A percentile compares a stretch with the other conserved stretches of the same genome.
These are phyloP conservation scores for Trichoderma hamatum DNA, from an alignment of 2,329 filamentous ascomycete genomes.

Conservation along the genomic window DNA sequence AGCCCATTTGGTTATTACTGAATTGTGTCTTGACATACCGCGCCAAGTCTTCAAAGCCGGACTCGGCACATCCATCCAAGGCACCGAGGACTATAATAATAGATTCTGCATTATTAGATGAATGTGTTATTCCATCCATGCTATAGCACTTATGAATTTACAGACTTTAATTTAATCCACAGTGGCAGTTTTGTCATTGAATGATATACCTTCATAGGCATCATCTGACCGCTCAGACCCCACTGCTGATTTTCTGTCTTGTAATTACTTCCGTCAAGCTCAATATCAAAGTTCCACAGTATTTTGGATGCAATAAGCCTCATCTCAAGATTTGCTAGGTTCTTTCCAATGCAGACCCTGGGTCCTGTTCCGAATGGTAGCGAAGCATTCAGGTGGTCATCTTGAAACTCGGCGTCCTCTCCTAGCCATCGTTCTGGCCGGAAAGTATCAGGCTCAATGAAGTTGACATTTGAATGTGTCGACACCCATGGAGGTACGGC, in stretches of 20 bases:
- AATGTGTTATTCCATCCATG: too few species aligned
- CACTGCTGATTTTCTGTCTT: too few species aligned
- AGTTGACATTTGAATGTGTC: too few species aligned
- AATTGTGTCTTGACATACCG: constrained; percentile 21
- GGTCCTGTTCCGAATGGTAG: constrained; percentile 46
- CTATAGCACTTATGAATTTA: too few species aligned
- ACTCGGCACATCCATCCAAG: constrained; percentile 36
- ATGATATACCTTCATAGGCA: too few species aligned
- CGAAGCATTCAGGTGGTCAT: constrained; percentile 44
- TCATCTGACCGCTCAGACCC: too few species aligned
- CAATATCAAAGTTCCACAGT: constrained; percentile 51
- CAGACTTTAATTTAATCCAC: too few species aligned
- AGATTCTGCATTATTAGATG: constrained; percentile 35
- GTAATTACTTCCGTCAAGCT: constrained; percentile 31
- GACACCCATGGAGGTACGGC: constrained; percentile 44
- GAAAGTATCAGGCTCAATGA: constrained; percentile 46
- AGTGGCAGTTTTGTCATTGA: too few species aligned
- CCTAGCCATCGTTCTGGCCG: constrained; percentile 51
- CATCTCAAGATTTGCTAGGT: constrained; percentile 52
- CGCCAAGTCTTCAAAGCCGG: constrained; percentile 32
- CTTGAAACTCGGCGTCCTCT: constrained; percentile 40
- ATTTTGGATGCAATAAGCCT: constrained; percentile 50
- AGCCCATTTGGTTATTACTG: background rate
- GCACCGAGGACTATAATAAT: constrained; percentile 46
- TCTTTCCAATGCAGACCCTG: constrained; percentile 47